Evolutionary conservation across 805 yeast species (phyloP).

Genomic region (Wickerhamiella dianesei): DNA sequence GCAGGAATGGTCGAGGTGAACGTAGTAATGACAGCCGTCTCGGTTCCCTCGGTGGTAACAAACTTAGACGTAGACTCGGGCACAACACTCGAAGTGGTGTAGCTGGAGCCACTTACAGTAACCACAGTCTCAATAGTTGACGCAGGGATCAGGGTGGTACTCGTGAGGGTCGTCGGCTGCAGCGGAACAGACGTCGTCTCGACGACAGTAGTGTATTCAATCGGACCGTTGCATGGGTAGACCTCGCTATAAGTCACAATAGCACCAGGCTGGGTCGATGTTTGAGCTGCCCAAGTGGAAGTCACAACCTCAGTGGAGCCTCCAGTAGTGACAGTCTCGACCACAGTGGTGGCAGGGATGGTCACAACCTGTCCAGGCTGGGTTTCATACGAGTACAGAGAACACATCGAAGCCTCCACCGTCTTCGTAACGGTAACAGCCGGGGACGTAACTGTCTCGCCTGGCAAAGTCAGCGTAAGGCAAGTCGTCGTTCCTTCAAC

Average conservation of each 20-base stretch:
- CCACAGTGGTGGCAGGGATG: not conserved
- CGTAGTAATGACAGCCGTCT: not conserved
- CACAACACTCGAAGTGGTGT: not conserved
- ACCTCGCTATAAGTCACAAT: not conserved
- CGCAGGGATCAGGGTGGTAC: not conserved
- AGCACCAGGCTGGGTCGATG: not conserved
- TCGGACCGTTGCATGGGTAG: not conserved
- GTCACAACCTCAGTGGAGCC: not conserved
- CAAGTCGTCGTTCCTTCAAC: not conserved
- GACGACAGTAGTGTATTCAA: not conserved
- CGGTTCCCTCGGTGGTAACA: not conserved
- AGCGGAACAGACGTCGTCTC: not conserved
- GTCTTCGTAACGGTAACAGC: not conserved
- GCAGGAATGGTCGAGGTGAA: not conserved
- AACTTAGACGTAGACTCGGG: not conserved
- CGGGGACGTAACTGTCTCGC: not conserved
- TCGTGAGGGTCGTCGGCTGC: slow-evolving; percentile 1
- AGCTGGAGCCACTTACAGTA: not conserved
- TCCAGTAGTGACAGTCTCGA: not conserved
- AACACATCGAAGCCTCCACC: not conserved
- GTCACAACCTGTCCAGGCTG: not conserved
- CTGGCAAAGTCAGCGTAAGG: not conserved
- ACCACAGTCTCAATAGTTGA: not conserved
- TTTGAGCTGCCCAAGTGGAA: not conserved
- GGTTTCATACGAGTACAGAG: not conserved